Conservation (phyloP, 768 basidiomycete species). For the Tulasnella sp. region DNA sequence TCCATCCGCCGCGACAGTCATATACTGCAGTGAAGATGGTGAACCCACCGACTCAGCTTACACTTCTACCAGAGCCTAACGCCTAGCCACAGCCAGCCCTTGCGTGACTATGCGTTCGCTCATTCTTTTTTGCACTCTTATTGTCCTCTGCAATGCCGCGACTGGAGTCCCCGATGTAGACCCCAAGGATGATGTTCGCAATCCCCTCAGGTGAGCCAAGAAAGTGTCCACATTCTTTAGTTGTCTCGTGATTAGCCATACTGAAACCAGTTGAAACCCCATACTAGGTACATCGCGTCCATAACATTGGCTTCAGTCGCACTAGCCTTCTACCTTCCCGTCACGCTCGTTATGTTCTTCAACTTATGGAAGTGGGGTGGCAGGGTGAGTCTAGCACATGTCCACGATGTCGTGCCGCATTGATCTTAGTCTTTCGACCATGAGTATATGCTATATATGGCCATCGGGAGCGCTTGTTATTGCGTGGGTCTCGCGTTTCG, state of each 20-base stretch:
- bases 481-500: slow-evolving; percentile 41
- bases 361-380: slow-evolving; percentile 36
- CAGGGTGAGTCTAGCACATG: slow-evolving; percentile 18
- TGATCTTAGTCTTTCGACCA: no score
- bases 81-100: no score
- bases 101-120: no score
- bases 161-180: slow-evolving; percentile 23
- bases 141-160: no score
- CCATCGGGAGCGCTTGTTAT: slow-evolving; percentile 47
- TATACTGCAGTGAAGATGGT: no score
- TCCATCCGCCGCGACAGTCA: no score
- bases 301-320: slow-evolving; percentile 38
- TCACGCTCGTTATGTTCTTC: slow-evolving; percentile 33
- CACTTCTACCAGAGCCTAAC: no score
- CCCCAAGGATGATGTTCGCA: slow-evolving; percentile 42
- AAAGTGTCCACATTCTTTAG: no score
- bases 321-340: slow-evolving; percentile 33
- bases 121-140: no score
- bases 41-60: no score
- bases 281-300: slow-evolving; percentile 32
- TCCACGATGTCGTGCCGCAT: no score
- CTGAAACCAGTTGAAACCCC: neutral
- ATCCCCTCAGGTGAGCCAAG: slow-evolving; percentile 42
- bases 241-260: neutral
- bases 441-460: slow-evolving; percentile 50